Evolutionary conservation across 2,329 filamentous ascomycete species (phyloP).

Genomic region (Sarocladium kiliense): DNA sequence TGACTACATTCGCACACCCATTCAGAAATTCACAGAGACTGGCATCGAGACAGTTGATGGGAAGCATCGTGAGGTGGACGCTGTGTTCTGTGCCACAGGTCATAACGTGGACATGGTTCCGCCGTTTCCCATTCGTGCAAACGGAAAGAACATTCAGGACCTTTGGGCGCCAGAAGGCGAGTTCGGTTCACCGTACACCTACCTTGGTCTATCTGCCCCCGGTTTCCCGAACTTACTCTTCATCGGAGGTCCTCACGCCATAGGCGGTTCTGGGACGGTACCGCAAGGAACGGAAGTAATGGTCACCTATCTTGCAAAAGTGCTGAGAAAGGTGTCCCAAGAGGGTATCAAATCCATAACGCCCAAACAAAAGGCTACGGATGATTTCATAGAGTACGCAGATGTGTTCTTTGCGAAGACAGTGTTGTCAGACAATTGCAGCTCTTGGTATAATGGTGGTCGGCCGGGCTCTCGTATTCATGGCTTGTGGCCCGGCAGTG

Average conservation of each 20-base stretch:
- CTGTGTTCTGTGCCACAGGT: slow-evolving; percentile 49
- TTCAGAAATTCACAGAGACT: slow-evolving; percentile 38
- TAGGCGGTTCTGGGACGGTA: slow-evolving; percentile 59
- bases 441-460: slow-evolving; percentile 68
- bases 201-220: slow-evolving; percentile 58
- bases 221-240: slow-evolving; percentile 65
- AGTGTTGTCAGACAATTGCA: slow-evolving; percentile 57
- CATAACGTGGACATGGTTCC: slow-evolving; percentile 37
- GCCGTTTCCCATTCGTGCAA: slow-evolving; percentile 53
- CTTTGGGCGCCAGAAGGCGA: slow-evolving; percentile 40
- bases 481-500: slow-evolving; percentile 66
- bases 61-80: slow-evolving; percentile 41
- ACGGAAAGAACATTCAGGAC: slow-evolving; percentile 36
- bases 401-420: slow-evolving; percentile 51
- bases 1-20: slow-evolving; percentile 37
- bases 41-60: slow-evolving; percentile 44
- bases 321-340: slow-evolving; percentile 60
- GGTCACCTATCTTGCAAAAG: slow-evolving; percentile 58
- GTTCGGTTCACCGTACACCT: slow-evolving; percentile 62
- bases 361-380: slow-evolving; percentile 52
- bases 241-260: slow-evolving; percentile 55
- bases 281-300: slow-evolving; percentile 64
- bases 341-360: slow-evolving; percentile 61
- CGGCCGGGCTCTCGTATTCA: slow-evolving; percentile 58
- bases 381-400: slow-evolving; percentile 58